phyloP scores from a whole-genome alignment of 257 asterid genomes.

The Craterostigma plantagineum region DNA sequence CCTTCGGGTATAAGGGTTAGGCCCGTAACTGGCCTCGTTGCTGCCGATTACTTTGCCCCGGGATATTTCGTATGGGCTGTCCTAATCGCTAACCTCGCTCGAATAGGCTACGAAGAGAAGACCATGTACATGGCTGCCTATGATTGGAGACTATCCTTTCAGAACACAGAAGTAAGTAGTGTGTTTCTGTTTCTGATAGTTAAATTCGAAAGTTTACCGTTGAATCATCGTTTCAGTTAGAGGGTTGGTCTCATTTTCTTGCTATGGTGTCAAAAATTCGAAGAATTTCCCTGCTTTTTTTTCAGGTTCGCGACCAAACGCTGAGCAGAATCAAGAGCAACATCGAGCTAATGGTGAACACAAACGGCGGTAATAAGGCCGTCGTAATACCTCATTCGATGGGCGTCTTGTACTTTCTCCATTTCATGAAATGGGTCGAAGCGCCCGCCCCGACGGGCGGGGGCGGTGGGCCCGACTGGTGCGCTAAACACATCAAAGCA shows the following conservation, averaged over 20 bases:
- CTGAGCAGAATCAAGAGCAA: conserved; percentile 66
- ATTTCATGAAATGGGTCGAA: conserved; percentile 95
- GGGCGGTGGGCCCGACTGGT: conserved; percentile 88
- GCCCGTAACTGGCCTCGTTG: conserved; percentile 88
- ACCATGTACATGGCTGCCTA: conserved; percentile 95
- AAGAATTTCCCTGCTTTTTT: no score
- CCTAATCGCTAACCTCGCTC: conserved; percentile 71
- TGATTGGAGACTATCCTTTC: conserved; percentile 96
- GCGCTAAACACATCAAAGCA: conserved; percentile 72
- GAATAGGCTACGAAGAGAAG: conserved; percentile 90
- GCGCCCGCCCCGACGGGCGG: conserved; percentile 90
- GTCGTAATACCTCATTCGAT: conserved; percentile 84
- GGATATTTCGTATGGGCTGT: conserved; percentile 99
- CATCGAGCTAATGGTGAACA: conserved; percentile 68
- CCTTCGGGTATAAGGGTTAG: conserved; percentile 75
- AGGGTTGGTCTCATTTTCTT: no score
- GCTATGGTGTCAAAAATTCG: no score
- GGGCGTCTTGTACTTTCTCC: conserved; percentile 78
- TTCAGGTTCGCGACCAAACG: conserved; percentile 68
- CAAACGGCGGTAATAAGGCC: conserved; percentile 68
- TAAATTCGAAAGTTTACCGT: no score
- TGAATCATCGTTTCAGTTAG: no score
- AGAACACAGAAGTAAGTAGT: conserved; percentile 65
- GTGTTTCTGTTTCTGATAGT: no score
- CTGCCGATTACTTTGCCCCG: conserved; percentile 92